Percentiles rank a stretch among this genome's conserved stretches.
Conservation (phyloP, 345 rosid genomes). For the Rhizophora apiculata region DNA sequence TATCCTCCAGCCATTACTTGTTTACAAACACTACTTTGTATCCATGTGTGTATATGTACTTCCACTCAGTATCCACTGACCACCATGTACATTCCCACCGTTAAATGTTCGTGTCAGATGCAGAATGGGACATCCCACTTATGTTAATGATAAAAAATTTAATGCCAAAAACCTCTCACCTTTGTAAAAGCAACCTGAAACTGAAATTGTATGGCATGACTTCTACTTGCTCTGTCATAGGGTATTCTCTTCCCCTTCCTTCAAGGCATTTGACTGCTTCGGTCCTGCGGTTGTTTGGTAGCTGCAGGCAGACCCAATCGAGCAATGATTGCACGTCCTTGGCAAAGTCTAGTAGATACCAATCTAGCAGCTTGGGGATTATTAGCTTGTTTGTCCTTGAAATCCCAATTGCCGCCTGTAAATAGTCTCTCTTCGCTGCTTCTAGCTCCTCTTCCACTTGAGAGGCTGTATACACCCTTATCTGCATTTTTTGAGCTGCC, state of each 20-base stretch:
- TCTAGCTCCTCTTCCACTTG: constrained; percentile 75
- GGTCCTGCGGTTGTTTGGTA: constrained; percentile 58
- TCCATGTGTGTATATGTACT: too few relatives aligned
- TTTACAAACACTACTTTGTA: too few relatives aligned
- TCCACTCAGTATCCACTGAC: too few relatives aligned
- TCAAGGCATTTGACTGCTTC: constrained; percentile 58
- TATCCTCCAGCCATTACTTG: too few relatives aligned
- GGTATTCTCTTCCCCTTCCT: constrained; percentile 38
- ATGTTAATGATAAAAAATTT: not conserved
- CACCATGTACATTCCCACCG: not conserved
- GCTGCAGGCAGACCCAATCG: constrained; percentile 82
- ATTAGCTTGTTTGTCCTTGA: constrained; percentile 62
- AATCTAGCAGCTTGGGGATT: constrained; percentile 82
- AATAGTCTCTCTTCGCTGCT: constrained; percentile 72
- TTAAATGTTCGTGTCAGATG: not conserved
- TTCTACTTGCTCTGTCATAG: constrained; percentile 53
- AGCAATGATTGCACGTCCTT: constrained; percentile 80
- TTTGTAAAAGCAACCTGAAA: constrained; percentile 34
- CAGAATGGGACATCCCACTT: not conserved
- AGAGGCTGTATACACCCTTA: constrained; percentile 73
- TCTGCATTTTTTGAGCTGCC: constrained; percentile 34
- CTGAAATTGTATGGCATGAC: constrained; percentile 84
- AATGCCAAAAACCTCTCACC: not conserved
- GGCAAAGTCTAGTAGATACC: constrained; percentile 83
- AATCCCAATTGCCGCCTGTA: constrained; percentile 75